Evolutionary conservation across 2,329 filamentous ascomycete species (phyloP).

Genomic region (Claviceps sp.): DNA sequence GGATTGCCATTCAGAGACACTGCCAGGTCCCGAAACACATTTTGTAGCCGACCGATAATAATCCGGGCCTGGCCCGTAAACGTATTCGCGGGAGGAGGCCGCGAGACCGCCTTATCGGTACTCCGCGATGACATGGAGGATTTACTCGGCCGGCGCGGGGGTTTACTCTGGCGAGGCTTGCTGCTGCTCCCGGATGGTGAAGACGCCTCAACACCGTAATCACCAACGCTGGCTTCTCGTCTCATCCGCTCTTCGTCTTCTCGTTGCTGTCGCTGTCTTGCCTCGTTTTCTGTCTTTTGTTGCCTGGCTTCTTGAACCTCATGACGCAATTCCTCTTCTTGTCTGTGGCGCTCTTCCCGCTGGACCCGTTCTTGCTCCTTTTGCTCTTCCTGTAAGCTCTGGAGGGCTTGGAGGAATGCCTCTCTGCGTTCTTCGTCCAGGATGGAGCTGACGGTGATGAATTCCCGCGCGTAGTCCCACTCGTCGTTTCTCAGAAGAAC

Average conservation of each 20-base stretch:
- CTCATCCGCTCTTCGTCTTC: constrained; percentile 42
- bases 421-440: constrained; percentile 87
- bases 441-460: constrained; percentile 74
- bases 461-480: constrained; percentile 90
- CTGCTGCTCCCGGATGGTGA: constrained; percentile 23
- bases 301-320: constrained; percentile 45
- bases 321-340: constrained; percentile 42
- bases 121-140: constrained; percentile 14
- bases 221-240: constrained; percentile 44
- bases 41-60: constrained; percentile 38
- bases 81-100: constrained; percentile 21
- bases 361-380: constrained; percentile 55
- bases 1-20: constrained; percentile 42
- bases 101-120: constrained; percentile 15
- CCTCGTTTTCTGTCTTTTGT: constrained; percentile 44
- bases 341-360: constrained; percentile 41
- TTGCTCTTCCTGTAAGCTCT: constrained; percentile 74
- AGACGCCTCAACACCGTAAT: constrained; percentile 52
- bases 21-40: constrained; percentile 37
- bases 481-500: constrained; percentile 87
- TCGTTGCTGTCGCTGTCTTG: constrained; percentile 36
- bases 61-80: constrained; percentile 36
- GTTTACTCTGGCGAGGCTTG: constrained; percentile 18
- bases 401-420: constrained; percentile 73
- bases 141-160: constrained; percentile 14